A percentile compares a stretch with the other conserved stretches of the same genome.
phyloP scores from a whole-genome alignment of 2,329 filamentous ascomycete species.

The Fusarium tanahbumbuense region DNA sequence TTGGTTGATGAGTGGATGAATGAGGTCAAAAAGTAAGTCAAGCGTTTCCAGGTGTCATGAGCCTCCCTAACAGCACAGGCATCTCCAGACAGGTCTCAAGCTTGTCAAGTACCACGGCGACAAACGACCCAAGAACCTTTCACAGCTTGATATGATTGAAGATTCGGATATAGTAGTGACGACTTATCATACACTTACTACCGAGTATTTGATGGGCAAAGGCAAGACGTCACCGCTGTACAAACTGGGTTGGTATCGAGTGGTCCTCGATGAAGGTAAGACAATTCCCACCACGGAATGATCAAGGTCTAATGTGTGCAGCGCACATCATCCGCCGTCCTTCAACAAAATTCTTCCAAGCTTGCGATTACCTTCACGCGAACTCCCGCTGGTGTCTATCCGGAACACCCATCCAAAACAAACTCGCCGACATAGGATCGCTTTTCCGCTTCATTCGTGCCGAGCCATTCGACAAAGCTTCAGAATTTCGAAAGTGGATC shows the following conservation, averaged over 20 bases:
- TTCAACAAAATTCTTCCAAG: constrained; percentile 57
- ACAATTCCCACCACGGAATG: too few species aligned
- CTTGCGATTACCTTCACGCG: constrained; percentile 56
- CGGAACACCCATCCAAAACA: constrained; percentile 66
- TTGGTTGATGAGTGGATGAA: constrained; percentile 22
- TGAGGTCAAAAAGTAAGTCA: not conserved
- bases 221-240: constrained; percentile 2
- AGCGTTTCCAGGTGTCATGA: fast-evolving
- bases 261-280: constrained; percentile 62
- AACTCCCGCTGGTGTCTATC: constrained; percentile 64
- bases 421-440: constrained; percentile 58
- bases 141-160: not conserved
- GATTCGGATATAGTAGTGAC: constrained; percentile 13
- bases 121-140: not conserved
- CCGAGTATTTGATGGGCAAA: not conserved
- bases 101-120: constrained; percentile 13
- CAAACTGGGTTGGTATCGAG: constrained; percentile 52
- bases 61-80: not conserved
- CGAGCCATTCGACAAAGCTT: not conserved
- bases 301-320: too few species aligned
- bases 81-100: not conserved
- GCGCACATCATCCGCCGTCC: constrained; percentile 59
- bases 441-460: constrained; percentile 27
- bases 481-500: constrained; percentile 13
- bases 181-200: constrained; percentile 11